Base-by-base conservation (phyloP, 1,139 yeast species). In the Lodderomyces margitis region DNA sequence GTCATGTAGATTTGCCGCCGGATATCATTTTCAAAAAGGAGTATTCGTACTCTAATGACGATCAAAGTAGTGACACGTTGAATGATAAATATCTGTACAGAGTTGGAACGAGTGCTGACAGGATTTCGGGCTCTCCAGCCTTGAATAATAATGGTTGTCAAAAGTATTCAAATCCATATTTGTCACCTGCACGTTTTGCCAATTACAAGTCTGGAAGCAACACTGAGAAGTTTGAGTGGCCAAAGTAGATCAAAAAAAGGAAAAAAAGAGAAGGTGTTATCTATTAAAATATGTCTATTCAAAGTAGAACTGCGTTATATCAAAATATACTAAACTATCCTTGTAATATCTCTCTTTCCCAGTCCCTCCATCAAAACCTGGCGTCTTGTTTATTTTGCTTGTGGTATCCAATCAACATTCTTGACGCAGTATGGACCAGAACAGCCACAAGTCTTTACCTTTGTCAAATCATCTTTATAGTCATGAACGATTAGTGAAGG, bases 401-500 rank as follows among this genome's bases (percentile, higher is more conserved):
- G 54, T 0, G 75, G 76, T 33, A 71, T 71, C 75, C 75, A 70
- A 10, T 51, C 58, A 1, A 73, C 75, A 45, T 68, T 64, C 47
- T 61, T 69, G 19, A 70, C 69, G 47, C 75, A 71, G 50, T 68
- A 67, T n/a, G 50, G 47, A 50, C 68, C 75, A 4, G 74, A 66
- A 53, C 76, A 71, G 4, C 77, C 77, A 52, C 76, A 71, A 3
- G 63, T 59, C 46, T 70, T 69, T 34, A 61, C 42, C 45, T 67
- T 69, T 21, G 56, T 59, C 6, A 62, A 60, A 46, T 70, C 75
- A 2, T 72, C 67, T 49, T 69, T 74, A 12, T 60, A 58, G 49
- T 71, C 76, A 49, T 70, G 74, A 32, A 70, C 74, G 19, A 71
- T 68, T 41, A 71, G 55, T 47, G 75, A 68, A 6, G 76, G 77